Percentiles rank a stretch among this genome's conserved stretches.
Evolutionary conservation across 1,139 yeast species (phyloP).

Genomic region (Cylindricascospora bacillispora): DNA sequence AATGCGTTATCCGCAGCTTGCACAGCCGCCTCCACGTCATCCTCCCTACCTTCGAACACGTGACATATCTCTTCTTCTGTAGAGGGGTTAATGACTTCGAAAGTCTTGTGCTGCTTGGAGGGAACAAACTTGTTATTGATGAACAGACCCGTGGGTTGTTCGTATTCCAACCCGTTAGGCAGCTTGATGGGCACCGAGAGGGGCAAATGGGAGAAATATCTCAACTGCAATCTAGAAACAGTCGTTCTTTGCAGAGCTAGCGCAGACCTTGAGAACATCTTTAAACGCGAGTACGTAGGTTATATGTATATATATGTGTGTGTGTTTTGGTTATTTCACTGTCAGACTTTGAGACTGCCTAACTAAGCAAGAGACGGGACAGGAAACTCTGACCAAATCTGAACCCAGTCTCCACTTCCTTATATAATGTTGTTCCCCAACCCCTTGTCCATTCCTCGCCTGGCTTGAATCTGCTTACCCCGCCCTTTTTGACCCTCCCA

Average conservation of each 20-base stretch:
- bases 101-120: slow-evolving; percentile 29
- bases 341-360: background rate
- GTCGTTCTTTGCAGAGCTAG: slow-evolving; percentile 7
- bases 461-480: no score
- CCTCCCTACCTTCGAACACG: slow-evolving; percentile 32
- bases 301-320: background rate
- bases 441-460: no score
- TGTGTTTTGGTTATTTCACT: background rate
- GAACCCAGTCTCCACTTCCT: no score
- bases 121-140: slow-evolving; percentile 33
- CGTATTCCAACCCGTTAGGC: slow-evolving; percentile 38
- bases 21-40: slow-evolving; percentile 34
- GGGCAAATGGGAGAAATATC: slow-evolving; percentile 22
- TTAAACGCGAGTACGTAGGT: slow-evolving; percentile 2
- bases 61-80: slow-evolving; percentile 34
- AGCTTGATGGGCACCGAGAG: slow-evolving; percentile 30
- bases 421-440: no score
- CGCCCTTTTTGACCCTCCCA: no score
- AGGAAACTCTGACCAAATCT: background rate
- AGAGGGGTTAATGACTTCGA: slow-evolving; percentile 33
- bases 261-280: slow-evolving; percentile 9
- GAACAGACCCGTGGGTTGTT: slow-evolving; percentile 40
- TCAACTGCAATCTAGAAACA: slow-evolving; percentile 10
- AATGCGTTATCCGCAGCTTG: slow-evolving; percentile 32
- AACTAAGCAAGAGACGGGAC: background rate